Conservation (phyloP, 352 stramenopile species). For the Phytophthora constricta region DNA sequence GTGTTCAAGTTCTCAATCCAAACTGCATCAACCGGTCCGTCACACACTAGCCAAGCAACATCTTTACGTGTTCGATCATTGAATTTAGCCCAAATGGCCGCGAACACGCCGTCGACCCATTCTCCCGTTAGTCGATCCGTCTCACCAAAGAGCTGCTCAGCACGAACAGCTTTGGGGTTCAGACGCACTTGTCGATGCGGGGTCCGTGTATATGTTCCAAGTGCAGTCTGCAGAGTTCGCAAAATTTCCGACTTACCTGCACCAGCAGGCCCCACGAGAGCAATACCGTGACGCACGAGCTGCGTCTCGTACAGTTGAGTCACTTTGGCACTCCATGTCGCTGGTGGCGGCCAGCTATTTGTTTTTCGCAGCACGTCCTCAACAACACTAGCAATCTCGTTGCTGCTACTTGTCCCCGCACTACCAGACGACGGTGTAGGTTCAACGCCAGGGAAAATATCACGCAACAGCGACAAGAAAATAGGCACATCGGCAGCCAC, state of each 20-base stretch:
- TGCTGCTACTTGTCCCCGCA: constrained; percentile 43
- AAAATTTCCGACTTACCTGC: constrained; percentile 84
- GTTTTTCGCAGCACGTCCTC: constrained; percentile 72
- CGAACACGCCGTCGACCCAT: constrained; percentile 83
- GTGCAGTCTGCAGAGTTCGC: constrained; percentile 65
- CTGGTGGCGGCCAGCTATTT: constrained; percentile 37
- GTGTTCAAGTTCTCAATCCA: constrained; percentile 98
- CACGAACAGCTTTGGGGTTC: constrained; percentile 85
- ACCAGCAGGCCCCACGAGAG: constrained; percentile 87
- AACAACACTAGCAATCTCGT: constrained; percentile 79
- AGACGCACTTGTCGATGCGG: constrained; percentile 80
- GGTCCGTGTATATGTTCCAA: constrained; percentile 65
- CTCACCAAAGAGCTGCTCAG: constrained; percentile 86
- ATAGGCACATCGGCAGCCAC: constrained; percentile 92
- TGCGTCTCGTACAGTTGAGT: constrained; percentile 94
- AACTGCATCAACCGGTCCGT: constrained; percentile 93
- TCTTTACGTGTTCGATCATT: constrained; percentile 87
- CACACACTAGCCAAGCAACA: constrained; percentile 92
- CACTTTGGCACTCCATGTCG: constrained; percentile 88
- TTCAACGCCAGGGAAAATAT: constrained; percentile 87
- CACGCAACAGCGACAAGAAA: constrained; percentile 89
- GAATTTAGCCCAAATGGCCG: constrained; percentile 87
- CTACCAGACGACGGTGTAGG: constrained; percentile 34
- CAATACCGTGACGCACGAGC: constrained; percentile 92
- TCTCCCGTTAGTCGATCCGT: constrained; percentile 78